Base-by-base conservation (phyloP, 2,329 filamentous ascomycete species). In the Penicillium sp. region DNA sequence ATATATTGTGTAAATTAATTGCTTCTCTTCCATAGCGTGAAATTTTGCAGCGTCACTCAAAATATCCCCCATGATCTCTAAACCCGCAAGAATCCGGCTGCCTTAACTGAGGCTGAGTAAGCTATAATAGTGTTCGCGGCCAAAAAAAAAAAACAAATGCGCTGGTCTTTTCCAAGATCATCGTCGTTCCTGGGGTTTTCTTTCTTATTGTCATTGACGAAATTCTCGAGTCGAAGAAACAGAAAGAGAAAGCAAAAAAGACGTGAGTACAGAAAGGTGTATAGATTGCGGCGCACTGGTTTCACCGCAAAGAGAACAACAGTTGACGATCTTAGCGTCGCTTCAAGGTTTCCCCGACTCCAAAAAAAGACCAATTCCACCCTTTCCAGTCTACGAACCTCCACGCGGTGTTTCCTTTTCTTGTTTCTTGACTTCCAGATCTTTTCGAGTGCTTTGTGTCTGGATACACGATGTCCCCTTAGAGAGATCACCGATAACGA, bases 91-190 rank as follows among this genome's bases (percentile, higher is more conserved):
- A 55, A 65, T 58, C 49, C 44, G 63, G 63, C 60, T 65, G 63
- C 63, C 63, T 65, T 57, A 21, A 46, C 16, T 58, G 60, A 50
- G 60, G 63, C 63, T 65, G 63, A 65, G 62, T 64, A 65, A 65
- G 64, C 45, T 21, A 33, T 37, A 25, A 25, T 23, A 33, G 16
- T 25, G 21, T 27, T 23, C 19, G 39, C 39, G 19, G 19, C 10
- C 19, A 19, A 29, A 25, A 29, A 29, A 21, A 14, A 31, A 26
- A 26, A 50, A 37, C 33, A 27, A 19, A 13, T 50, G 13, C 47
- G 19, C 21, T 39, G 47, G 31, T 29, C 25, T 47, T 33, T 16
- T 16, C 14, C 31, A 33, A 44, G 42, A 26, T 26, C 26, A 23
- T 26, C 14, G 6, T 19, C 39, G 19, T 29, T 29, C 7, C 11